Evolutionary conservation across 2,329 filamentous ascomycete species (phyloP).

Genomic region (Amauroascus niger): DNA sequence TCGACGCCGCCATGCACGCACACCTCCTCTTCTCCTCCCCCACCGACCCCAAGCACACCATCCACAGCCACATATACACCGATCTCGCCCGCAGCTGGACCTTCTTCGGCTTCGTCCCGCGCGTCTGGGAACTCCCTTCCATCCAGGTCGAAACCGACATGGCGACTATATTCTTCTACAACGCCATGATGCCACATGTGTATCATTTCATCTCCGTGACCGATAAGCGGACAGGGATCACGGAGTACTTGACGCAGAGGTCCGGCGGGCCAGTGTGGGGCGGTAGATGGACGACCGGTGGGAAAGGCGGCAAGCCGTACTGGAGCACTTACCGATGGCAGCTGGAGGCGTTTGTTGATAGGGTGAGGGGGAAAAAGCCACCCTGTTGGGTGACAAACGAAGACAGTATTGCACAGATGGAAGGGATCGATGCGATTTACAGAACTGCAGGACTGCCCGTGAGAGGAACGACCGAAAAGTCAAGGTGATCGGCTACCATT

Average conservation of each 20-base stretch:
- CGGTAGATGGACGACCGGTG: slow-evolving; percentile 24
- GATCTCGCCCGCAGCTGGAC: slow-evolving; percentile 24
- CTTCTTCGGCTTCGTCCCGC: slow-evolving; percentile 20
- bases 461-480: slow-evolving; percentile 5
- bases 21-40: slow-evolving; percentile 23
- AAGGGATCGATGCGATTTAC: slow-evolving; percentile 16
- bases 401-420: slow-evolving; percentile 14
- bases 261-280: slow-evolving; percentile 27
- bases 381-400: slow-evolving; percentile 14
- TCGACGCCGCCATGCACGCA: slow-evolving; percentile 28
- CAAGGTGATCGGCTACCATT: background rate
- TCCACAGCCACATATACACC: slow-evolving; percentile 26
- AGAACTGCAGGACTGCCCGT: slow-evolving; percentile 12
- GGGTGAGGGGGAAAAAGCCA: slow-evolving; percentile 14
- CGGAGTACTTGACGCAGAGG: slow-evolving; percentile 22
- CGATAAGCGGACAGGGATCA: slow-evolving; percentile 24
- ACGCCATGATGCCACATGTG: slow-evolving; percentile 29
- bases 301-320: slow-evolving; percentile 15
- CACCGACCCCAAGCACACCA: slow-evolving; percentile 14
- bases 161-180: slow-evolving; percentile 27
- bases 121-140: slow-evolving; percentile 27
- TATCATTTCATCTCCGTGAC: slow-evolving; percentile 28
- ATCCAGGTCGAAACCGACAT: slow-evolving; percentile 28
- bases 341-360: slow-evolving; percentile 17
- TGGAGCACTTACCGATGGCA: slow-evolving; percentile 18